Percentiles rank a stretch among this genome's conserved stretches.
Evolutionary conservation across 2,329 filamentous ascomycete genomes (phyloP).

Genomic region (Xylaria sp.): DNA sequence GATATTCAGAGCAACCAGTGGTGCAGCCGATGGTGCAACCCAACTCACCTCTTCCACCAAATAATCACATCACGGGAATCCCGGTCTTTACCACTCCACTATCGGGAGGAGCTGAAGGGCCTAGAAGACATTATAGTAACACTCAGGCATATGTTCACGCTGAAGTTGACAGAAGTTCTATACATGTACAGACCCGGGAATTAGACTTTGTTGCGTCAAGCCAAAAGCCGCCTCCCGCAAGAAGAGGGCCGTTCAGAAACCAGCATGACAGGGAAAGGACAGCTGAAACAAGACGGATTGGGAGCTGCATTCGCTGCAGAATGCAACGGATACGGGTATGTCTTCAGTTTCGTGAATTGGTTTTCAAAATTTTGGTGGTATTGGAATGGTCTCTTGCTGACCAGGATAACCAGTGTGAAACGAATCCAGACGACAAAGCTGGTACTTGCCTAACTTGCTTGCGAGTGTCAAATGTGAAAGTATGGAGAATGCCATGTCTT

Average conservation of each 20-base stretch:
- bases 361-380: conserved; percentile 1
- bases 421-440: conserved; percentile 57
- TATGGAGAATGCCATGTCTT: conserved; percentile 66
- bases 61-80: conserved; percentile 39
- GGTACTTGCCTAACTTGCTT: conserved; percentile 65
- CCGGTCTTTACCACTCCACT: conserved; percentile 36
- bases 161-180: conserved; percentile 38
- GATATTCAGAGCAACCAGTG: conserved; percentile 43
- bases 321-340: conserved; percentile 71
- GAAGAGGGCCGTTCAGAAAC: conserved; percentile 66
- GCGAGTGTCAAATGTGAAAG: conserved; percentile 61
- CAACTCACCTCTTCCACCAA: conserved; percentile 37
- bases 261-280: conserved; percentile 62
- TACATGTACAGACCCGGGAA: conserved; percentile 37
- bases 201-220: conserved; percentile 51
- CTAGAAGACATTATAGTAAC: conserved; percentile 37
- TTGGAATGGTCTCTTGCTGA: conserved; percentile 30
- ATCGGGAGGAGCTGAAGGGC: conserved; percentile 28
- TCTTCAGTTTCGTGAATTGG: conserved; percentile 30
- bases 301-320: conserved; percentile 68
- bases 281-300: conserved; percentile 66
- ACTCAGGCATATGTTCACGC: conserved; percentile 30
- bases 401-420: conserved; percentile 58
- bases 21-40: conserved; percentile 41
- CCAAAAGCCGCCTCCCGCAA: conserved; percentile 52